Percentiles rank a stretch among this genome's conserved stretches.
These are phyloP conservation scores for Tagetes patula DNA, from an alignment of 129 eudicot species.

Conservation along the genomic window DNA sequence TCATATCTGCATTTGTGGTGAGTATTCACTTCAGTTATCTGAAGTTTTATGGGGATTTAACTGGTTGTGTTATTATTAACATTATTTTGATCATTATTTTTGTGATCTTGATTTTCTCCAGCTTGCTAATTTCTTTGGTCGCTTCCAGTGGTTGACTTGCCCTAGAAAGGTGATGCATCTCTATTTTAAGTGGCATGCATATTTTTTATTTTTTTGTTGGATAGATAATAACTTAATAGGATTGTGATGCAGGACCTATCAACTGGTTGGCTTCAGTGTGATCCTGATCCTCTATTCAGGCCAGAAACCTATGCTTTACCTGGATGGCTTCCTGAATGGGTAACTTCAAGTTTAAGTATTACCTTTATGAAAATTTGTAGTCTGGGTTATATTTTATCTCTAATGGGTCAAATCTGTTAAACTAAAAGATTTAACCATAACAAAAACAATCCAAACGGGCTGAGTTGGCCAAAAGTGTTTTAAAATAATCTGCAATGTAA, in stretches of 20 bases:
- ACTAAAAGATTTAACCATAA: not conserved
- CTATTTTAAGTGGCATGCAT: not conserved
- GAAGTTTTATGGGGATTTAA: not conserved
- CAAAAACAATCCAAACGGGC: not conserved
- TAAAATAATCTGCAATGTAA: slow-evolving; percentile 3
- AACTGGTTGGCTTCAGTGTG: slow-evolving; percentile 97
- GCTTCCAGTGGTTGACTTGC: slow-evolving; percentile 86
- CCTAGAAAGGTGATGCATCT: slow-evolving; percentile 72
- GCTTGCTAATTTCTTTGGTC: slow-evolving; percentile 90
- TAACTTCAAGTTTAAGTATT: slow-evolving; percentile 31
- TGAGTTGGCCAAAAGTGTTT: not conserved
- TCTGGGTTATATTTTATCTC: not conserved
- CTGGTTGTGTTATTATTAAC: slow-evolving; percentile 6
- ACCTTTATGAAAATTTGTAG: not conserved
- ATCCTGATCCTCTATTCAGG: slow-evolving; percentile 78
- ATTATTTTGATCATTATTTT: slow-evolving; percentile 2
- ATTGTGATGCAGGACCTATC: slow-evolving; percentile 69
- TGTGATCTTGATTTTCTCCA: slow-evolving; percentile 34
- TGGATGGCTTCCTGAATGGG: slow-evolving; percentile 80
- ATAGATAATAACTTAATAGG: not conserved
- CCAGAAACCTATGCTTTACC: slow-evolving; percentile 66
- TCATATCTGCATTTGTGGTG: slow-evolving; percentile 80
- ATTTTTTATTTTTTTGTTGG: not conserved
- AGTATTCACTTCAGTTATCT: slow-evolving; percentile 13
- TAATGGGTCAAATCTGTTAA: not conserved